Conservation (phyloP, 768 basidiomycete species). For the Tylopilus intermedius region DNA sequence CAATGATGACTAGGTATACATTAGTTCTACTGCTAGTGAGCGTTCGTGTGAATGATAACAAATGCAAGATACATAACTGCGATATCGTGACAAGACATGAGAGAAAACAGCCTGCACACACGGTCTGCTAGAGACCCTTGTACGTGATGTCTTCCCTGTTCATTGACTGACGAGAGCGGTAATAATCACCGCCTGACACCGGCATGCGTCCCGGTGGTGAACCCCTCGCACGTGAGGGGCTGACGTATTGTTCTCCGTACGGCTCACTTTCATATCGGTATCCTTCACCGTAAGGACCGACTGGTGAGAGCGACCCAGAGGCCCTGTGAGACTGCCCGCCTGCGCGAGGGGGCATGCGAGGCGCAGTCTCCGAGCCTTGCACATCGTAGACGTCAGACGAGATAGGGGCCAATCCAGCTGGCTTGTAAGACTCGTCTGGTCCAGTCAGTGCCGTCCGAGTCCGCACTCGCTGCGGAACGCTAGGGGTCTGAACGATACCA, state of each 20-base stretch:
- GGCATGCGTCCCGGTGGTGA: background rate
- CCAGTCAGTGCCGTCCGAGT: slow-evolving; percentile 6
- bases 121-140: too few species aligned
- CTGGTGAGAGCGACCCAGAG: background rate
- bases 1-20: too few species aligned
- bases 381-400: background rate
- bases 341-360: background rate
- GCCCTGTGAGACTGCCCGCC: background rate
- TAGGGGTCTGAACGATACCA: slow-evolving; percentile 6
- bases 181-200: background rate
- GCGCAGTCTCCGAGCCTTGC: background rate
- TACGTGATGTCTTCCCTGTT: background rate
- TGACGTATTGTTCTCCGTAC: background rate
- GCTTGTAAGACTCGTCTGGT: background rate
- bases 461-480: slow-evolving; percentile 4
- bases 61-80: too few species aligned
- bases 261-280: background rate
- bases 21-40: too few species aligned
- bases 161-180: background rate
- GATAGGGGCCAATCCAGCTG: background rate
- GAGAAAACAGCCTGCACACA: background rate
- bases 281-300: background rate
- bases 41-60: too few species aligned
- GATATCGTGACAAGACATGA: background rate
- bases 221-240: slow-evolving; percentile 6